phyloP scores from a whole-genome alignment of 139 green algal species.

The Nannochloris sp. region DNA sequence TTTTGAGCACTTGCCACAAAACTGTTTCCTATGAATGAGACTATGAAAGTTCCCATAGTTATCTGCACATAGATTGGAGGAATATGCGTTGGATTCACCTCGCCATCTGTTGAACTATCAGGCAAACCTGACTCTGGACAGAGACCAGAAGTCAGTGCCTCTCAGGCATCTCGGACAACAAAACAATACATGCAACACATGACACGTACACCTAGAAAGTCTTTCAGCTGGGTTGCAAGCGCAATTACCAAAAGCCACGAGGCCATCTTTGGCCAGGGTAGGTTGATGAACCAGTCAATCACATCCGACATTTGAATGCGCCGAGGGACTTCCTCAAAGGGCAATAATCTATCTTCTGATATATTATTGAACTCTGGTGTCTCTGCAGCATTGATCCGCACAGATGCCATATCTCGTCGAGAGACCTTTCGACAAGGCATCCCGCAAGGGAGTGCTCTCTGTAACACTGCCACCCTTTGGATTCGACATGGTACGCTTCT shows the following conservation, averaged over 20 bases:
- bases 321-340: not conserved
- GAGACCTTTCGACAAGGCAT: too few relatives aligned
- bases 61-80: conserved; percentile 48
- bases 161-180: too few relatives aligned
- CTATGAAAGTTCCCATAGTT: conserved; percentile 81
- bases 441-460: too few relatives aligned
- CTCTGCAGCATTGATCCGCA: too few relatives aligned
- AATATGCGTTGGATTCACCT: not conserved
- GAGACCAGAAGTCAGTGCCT: not conserved
- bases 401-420: too few relatives aligned
- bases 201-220: conserved; percentile 75
- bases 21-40: conserved; percentile 79
- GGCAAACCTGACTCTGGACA: not conserved
- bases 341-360: too few relatives aligned
- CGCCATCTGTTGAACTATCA: not conserved
- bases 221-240: conserved; percentile 55
- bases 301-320: conserved; percentile 33
- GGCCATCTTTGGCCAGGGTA: conserved; percentile 54
- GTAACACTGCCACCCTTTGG: too few relatives aligned
- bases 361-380: too few relatives aligned
- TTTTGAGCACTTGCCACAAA: conserved; percentile 48
- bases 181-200: too few relatives aligned
- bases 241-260: conserved; percentile 54
- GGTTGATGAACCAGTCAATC: conserved; percentile 38
- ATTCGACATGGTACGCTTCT: too few relatives aligned